Evolutionary conservation across 179 eudicot genomes (phyloP).

Genomic region (Silene coronaria): DNA sequence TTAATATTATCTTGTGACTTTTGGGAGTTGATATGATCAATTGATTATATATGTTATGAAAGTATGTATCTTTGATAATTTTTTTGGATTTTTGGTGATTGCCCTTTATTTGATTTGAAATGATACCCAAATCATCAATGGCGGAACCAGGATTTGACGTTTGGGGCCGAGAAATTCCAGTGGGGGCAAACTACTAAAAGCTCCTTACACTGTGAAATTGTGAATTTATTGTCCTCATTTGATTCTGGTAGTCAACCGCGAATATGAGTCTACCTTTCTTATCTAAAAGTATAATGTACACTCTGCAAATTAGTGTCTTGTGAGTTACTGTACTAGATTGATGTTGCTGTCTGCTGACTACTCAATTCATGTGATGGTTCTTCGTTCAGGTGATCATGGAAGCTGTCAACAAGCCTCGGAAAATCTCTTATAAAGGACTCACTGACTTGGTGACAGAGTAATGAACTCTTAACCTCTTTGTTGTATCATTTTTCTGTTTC

Average conservation of each 20-base stretch:
- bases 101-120: not conserved
- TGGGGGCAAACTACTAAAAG: too few relatives aligned
- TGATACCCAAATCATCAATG: not conserved
- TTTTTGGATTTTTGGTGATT: not conserved
- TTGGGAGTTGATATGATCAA: not conserved
- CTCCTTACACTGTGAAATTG: not conserved
- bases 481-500: not conserved
- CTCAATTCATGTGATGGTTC: conserved; percentile 14
- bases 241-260: not conserved
- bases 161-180: too few relatives aligned
- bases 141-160: too few relatives aligned
- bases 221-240: not conserved
- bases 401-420: conserved; percentile 92
- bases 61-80: conserved; percentile 8
- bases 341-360: not conserved
- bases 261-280: not conserved
- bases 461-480: conserved; percentile 23
- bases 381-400: conserved; percentile 84
- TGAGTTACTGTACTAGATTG: conserved; percentile 16
- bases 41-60: not conserved
- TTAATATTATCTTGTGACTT: not conserved
- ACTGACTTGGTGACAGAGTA: conserved; percentile 98
- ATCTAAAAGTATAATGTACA: not conserved
- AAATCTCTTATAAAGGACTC: conserved; percentile 82
- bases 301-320: not conserved